Conservation (phyloP, 441 rosid species). For the California macrophylla region DNA sequence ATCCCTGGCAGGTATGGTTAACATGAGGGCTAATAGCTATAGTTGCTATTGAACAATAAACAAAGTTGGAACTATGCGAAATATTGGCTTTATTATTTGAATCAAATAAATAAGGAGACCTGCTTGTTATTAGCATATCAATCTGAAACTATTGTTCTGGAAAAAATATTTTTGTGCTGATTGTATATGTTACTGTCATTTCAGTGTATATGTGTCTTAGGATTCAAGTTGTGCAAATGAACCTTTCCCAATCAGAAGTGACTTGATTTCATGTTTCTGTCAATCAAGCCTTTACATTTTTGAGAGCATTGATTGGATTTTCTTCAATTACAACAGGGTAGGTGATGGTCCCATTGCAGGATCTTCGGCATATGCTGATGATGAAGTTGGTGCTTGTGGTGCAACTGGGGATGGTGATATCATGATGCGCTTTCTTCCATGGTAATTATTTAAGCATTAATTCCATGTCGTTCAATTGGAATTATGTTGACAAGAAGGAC, state of each 20-base stretch:
- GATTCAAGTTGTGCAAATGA: neutral
- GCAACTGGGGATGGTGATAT: constrained; percentile 93
- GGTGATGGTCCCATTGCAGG: constrained; percentile 90
- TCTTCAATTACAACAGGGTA: constrained; percentile 41
- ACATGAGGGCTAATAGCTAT: neutral
- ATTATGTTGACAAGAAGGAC: neutral
- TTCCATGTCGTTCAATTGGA: neutral
- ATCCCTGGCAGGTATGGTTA: constrained; percentile 71
- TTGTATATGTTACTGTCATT: neutral
- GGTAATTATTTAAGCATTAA: constrained; percentile 33
- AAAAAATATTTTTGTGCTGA: neutral
- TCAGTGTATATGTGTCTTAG: neutral
- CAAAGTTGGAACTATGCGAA: neutral
- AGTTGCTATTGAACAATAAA: neutral
- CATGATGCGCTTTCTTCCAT: constrained; percentile 95
- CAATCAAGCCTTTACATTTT: neutral
- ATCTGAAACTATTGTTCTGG: neutral
- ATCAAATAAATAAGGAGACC: neutral
- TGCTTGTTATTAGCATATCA: neutral
- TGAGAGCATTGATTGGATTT: neutral
- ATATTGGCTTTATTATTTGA: neutral
- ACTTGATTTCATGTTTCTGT: neutral
- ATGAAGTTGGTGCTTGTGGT: constrained; percentile 88
- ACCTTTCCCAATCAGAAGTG: neutral
- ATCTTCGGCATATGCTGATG: constrained; percentile 73